Evolutionary conservation across 345 rosid species (phyloP).

Genomic region (Kernera saxatilis): DNA sequence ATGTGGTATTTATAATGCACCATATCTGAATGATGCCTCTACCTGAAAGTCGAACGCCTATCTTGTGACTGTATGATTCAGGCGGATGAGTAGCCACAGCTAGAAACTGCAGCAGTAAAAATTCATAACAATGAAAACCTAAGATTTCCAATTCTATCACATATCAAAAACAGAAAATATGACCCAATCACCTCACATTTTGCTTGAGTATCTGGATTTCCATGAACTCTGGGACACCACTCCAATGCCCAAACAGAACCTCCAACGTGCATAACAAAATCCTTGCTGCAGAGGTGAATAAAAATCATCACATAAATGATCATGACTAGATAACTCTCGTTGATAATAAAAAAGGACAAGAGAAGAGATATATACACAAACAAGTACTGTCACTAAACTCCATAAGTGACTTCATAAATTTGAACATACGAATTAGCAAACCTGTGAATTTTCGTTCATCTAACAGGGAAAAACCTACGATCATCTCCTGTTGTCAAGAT

Average conservation of each 20-base stretch:
- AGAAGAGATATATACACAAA: constrained; percentile 3
- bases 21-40: constrained; percentile 88
- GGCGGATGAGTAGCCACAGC: constrained; percentile 93
- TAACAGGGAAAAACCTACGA: not conserved
- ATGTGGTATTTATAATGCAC: constrained; percentile 50
- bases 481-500: constrained; percentile 1
- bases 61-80: constrained; percentile 66
- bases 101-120: constrained; percentile 51
- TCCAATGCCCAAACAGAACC: constrained; percentile 92
- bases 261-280: constrained; percentile 74
- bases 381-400: not conserved
- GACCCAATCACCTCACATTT: constrained; percentile 61
- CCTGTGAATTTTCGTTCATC: not conserved
- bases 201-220: constrained; percentile 36
- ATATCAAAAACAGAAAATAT: not conserved
- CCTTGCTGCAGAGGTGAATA: constrained; percentile 55
- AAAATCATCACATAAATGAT: constrained; percentile 1
- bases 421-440: not conserved
- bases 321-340: not conserved
- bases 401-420: not conserved
- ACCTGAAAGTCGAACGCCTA: constrained; percentile 64
- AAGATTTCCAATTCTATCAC: not conserved
- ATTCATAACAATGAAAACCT: not conserved
- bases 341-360: not conserved
- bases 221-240: constrained; percentile 79